Evolutionary conservation across 148 eudicot species (phyloP).

Genomic region (Nepenthes gracilis): DNA sequence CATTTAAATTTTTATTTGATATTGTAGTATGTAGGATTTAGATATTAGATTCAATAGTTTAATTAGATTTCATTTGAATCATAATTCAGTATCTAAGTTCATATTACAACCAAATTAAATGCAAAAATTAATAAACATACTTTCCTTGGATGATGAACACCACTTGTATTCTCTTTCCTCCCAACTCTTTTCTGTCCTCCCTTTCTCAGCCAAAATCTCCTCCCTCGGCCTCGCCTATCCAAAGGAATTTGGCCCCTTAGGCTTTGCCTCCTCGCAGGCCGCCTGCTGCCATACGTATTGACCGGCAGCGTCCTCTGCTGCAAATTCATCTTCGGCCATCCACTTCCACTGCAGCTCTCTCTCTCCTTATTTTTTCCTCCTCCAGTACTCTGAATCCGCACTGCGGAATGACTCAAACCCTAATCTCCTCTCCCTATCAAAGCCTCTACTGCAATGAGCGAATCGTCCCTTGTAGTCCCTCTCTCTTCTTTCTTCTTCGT

Average conservation of each 20-base stretch:
- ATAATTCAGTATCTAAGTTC: no score
- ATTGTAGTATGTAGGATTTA: no score
- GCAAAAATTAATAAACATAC: no score
- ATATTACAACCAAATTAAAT: no score
- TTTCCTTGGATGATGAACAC: no score
- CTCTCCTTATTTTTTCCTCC: slow-evolving; percentile 33
- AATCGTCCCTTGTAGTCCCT: slow-evolving; percentile 10
- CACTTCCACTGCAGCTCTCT: slow-evolving; percentile 6
- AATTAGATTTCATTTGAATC: no score
- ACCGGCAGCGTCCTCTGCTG: slow-evolving; percentile 67
- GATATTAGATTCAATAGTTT: no score
- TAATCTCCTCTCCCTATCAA: slow-evolving; percentile 43
- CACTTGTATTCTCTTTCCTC: slow-evolving; percentile 31
- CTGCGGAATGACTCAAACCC: slow-evolving; percentile 26
- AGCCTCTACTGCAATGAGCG: slow-evolving; percentile 9
- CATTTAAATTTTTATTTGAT: no score
- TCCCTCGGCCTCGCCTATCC: slow-evolving; percentile 96
- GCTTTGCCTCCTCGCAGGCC: slow-evolving; percentile 14
- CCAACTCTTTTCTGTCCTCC: slow-evolving; percentile 49
- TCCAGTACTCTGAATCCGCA: slow-evolving; percentile 45
- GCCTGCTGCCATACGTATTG: slow-evolving; percentile 9
- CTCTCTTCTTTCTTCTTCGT: slow-evolving; percentile 35
- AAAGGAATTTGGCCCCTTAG: slow-evolving; percentile 67
- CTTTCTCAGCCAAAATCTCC: slow-evolving; percentile 87
- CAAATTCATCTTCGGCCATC: slow-evolving; percentile 74